phyloP scores from a whole-genome alignment of 495 filamentous ascomycete genomes.

The Podospora fimiseda region DNA sequence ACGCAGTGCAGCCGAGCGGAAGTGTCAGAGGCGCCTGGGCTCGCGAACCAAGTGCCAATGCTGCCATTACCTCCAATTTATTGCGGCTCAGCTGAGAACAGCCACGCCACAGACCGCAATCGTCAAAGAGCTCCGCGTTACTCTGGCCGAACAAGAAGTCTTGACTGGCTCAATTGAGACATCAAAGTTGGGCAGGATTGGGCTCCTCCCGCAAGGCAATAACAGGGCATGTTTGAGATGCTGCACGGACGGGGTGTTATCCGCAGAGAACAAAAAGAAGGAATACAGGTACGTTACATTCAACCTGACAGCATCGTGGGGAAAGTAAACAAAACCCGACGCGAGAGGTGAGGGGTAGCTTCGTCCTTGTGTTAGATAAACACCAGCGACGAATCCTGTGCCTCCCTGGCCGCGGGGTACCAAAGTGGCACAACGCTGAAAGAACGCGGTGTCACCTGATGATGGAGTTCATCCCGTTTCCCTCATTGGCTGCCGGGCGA shows the following conservation, averaged over 20 bases:
- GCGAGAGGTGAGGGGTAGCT: background rate
- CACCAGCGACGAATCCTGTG: conserved; percentile 5
- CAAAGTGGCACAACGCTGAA: background rate
- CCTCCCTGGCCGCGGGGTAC: conserved; percentile 14
- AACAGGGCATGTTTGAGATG: conserved; percentile 18
- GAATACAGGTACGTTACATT: conserved; percentile 3
- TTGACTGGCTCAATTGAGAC: too few species aligned
- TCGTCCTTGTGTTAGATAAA: conserved; percentile 8
- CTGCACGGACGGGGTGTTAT: conserved; percentile 6
- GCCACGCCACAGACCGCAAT: conserved; percentile 11
- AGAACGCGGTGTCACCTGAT: conserved; percentile 18
- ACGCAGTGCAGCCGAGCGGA: conserved; percentile 8
- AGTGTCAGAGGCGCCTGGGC: conserved; percentile 14
- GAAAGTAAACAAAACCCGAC: conserved; percentile 17
- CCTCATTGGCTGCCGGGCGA: background rate
- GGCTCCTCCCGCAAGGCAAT: background rate
- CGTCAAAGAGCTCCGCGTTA: conserved; percentile 8
- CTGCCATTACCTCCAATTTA: too few species aligned
- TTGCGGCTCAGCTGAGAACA: conserved; percentile 22
- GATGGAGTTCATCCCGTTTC: background rate
- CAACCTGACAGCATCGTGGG: conserved; percentile 10
- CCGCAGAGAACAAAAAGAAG: background rate
- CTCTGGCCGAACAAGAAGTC: conserved; percentile 1
- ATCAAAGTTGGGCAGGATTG: conserved; percentile 2
- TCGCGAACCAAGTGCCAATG: conserved; percentile 7